Base-by-base conservation (phyloP, 257 asterid genomes). In the Solanum tacnaense region DNA sequence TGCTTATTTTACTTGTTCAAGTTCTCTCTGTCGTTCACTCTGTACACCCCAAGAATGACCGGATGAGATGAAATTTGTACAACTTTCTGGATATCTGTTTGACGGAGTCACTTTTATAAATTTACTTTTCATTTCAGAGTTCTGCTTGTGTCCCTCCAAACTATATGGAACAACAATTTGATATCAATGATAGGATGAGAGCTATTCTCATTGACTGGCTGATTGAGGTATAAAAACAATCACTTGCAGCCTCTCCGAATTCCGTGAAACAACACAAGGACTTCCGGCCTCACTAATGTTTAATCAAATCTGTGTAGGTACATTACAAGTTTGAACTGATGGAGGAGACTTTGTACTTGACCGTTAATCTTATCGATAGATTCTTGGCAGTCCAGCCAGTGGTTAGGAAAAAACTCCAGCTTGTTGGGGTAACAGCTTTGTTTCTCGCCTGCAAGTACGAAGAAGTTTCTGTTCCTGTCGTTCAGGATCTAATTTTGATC, bases 241-340 rank as follows among this genome's bases (percentile, higher is more conserved):
- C 5, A 13, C 31, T 9, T 27, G 1, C 13, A 18, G 31, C 2
- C 34, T 68, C 82, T 52, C 2, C 4, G 81, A 39, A 85, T 38
- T 85, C 67, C 68, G 16, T 46, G 2, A 81, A 81, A 6, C 35
- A 35, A 79, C 38, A 9, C 16, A 79, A 44, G 7, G 5, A 25
- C 72, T 85, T 84, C 0, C 12, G 9, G 67, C 20, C 21, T 85
- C 58, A 31, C 67, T 67, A 67, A 67, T 25, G 65, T 25, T 2
- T 84, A 1, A 70, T 86, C 56, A 39, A 68, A 44, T 89, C 56
- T 65, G 72, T 65, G 76, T 86, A 96, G 98, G 99, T 96, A 85
- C 99, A 97, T 86, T 94, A 97, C 98, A 97, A 97, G 93, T 97
- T 97, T 86, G 99, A 96, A 52, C 92, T 97, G 92, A 92, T 96